Percentiles rank a stretch among this genome's conserved stretches.
phyloP scores from a whole-genome alignment of 2,329 filamentous ascomycete genomes.

The Penicillium occitanis region DNA sequence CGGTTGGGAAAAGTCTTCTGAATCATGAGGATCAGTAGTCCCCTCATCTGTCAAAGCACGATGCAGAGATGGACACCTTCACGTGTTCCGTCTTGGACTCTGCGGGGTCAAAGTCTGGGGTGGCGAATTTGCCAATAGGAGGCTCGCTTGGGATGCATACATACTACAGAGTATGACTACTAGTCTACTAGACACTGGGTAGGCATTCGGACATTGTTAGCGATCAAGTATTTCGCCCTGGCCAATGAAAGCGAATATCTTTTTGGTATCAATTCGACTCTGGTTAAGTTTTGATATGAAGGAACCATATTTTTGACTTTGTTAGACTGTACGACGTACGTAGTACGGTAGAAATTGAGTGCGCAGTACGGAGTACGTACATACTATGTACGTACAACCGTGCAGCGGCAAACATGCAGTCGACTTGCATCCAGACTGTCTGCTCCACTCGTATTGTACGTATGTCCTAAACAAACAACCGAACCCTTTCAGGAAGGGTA shows the following conservation, averaged over 20 bases:
- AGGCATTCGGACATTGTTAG: neutral
- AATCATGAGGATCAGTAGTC: neutral
- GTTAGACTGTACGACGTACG: neutral
- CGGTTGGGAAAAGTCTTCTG: neutral
- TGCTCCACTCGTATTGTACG: neutral
- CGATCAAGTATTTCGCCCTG: neutral
- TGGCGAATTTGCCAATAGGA: slow-evolving; percentile 14
- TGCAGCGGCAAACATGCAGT: neutral
- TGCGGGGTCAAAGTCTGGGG: slow-evolving; percentile 15
- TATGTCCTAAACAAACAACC: neutral
- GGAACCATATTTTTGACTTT: slow-evolving; percentile 1
- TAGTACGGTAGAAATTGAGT: neutral
- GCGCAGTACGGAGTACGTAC: neutral
- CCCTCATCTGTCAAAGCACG: neutral
- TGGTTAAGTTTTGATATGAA: neutral
- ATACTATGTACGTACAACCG: neutral
- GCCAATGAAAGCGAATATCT: neutral
- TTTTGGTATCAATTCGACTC: neutral
- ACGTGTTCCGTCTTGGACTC: slow-evolving; percentile 1
- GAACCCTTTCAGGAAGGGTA: neutral
- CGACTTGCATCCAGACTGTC: neutral
- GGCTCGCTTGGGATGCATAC: neutral
- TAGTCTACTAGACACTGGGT: neutral
- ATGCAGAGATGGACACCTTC: neutral
- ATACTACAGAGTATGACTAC: too few species aligned